These are phyloP conservation scores for Discostella stelligera DNA, from an alignment of 352 stramenopile species.

Conservation along the genomic window DNA sequence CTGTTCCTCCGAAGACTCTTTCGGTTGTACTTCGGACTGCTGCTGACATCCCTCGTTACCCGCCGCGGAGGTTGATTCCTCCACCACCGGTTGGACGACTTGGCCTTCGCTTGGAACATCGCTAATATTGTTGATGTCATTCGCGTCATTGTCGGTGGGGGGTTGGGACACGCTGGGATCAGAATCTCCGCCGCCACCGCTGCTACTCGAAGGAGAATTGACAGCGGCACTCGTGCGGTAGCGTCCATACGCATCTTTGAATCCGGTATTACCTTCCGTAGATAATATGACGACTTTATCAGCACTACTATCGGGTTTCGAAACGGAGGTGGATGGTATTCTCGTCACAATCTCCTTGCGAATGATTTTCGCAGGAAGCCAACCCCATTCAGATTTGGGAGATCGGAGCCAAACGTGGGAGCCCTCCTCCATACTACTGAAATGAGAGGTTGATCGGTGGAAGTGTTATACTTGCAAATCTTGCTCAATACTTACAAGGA, in stretches of 20 bases:
- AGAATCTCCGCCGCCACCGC: background rate
- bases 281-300: background rate
- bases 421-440: slow-evolving; percentile 72
- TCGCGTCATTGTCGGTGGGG: slow-evolving; percentile 2
- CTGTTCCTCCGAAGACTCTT: no score
- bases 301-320: background rate
- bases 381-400: slow-evolving; percentile 77
- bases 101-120: background rate
- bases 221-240: slow-evolving; percentile 2
- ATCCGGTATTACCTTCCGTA: background rate
- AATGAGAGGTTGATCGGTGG: no score
- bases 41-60: background rate
- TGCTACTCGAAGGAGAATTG: background rate
- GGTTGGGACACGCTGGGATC: no score
- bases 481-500: no score
- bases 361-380: slow-evolving; percentile 77
- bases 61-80: background rate
- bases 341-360: slow-evolving; percentile 36
- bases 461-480: no score
- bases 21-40: no score
- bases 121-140: background rate
- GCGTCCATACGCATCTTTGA: slow-evolving; percentile 1
- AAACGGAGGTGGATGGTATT: background rate
- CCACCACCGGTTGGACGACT: background rate
- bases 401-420: slow-evolving; percentile 78